These are phyloP conservation scores for Grosmannia clavigera DNA, from an alignment of 2,329 filamentous ascomycete species.

Conservation along the genomic window DNA sequence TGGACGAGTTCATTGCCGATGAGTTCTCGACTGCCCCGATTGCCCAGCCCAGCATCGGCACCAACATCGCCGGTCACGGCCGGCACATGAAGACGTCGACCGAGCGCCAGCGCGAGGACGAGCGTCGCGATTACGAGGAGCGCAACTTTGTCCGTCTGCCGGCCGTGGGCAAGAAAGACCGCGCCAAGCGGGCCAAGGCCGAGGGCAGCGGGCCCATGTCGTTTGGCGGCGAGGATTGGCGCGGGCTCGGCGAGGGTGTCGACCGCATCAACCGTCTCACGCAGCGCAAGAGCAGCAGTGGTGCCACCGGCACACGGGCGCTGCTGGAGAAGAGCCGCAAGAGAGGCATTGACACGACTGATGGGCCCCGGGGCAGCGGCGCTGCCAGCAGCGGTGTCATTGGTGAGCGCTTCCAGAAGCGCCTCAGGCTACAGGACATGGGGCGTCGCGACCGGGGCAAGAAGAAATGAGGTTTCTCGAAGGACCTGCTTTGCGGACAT, in stretches of 20 bases:
- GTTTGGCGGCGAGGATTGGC: constrained; percentile 88
- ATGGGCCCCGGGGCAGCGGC: constrained; percentile 57
- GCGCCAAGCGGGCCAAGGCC: constrained; percentile 47
- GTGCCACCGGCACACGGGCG: constrained; percentile 41
- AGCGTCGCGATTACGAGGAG: constrained; percentile 81
- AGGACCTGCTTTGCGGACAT: background rate
- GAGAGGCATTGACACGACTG: constrained; percentile 53
- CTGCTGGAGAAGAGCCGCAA: constrained; percentile 79
- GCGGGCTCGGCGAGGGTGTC: constrained; percentile 68
- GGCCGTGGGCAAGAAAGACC: constrained; percentile 77
- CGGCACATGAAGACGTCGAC: constrained; percentile 65
- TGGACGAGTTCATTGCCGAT: constrained; percentile 82
- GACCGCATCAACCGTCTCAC: constrained; percentile 80
- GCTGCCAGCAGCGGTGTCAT: constrained; percentile 38
- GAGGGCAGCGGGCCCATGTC: constrained; percentile 46
- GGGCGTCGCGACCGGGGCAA: constrained; percentile 33
- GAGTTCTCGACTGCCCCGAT: constrained; percentile 74
- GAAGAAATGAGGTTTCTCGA: constrained; percentile 10
- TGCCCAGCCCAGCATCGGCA: constrained; percentile 83
- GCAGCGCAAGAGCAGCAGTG: constrained; percentile 46
- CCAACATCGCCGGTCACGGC: constrained; percentile 70
- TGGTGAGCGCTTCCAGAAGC: constrained; percentile 65
- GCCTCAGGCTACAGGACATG: constrained; percentile 42
- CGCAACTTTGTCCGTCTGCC: constrained; percentile 81
- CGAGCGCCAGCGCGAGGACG: constrained; percentile 65